phyloP scores from a whole-genome alignment of 1,284 basidiomycete genomes.

The Pulchroboletus neoregius region DNA sequence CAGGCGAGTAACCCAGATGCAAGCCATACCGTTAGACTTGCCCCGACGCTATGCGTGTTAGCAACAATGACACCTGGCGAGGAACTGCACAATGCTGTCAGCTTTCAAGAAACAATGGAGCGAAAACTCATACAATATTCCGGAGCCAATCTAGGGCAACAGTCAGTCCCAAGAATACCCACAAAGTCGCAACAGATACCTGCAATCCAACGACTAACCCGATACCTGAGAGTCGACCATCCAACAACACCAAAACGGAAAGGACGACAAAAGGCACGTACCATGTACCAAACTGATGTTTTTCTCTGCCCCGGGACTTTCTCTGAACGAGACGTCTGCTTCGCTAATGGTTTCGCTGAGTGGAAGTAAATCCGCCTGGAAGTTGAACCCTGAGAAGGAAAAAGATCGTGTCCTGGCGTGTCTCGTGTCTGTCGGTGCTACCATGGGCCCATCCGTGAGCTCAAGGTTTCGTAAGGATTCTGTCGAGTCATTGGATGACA shows the following conservation, averaged over 20 bases:
- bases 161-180: conserved; percentile 2
- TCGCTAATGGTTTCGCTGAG: conserved; percentile 72
- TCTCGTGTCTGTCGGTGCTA: conserved; percentile 18
- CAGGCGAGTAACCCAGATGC: conserved; percentile 79
- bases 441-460: conserved; percentile 57
- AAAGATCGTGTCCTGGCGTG: conserved; percentile 52
- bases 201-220: conserved; percentile 81
- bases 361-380: conserved; percentile 72
- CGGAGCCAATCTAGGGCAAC: conserved; percentile 70
- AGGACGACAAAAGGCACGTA: conserved; percentile 34
- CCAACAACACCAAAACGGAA: conserved; percentile 3
- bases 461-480: conserved; percentile 76
- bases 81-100: conserved; percentile 47
- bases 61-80: conserved; percentile 89
- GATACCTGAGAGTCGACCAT: conserved; percentile 51
- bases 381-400: conserved; percentile 76
- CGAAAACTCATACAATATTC: conserved; percentile 70
- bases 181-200: conserved; percentile 34
- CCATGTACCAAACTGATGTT: conserved; percentile 77
- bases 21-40: conserved; percentile 79
- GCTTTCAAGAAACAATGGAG: neutral
- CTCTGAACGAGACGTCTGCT: conserved; percentile 45
- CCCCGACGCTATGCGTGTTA: conserved; percentile 81
- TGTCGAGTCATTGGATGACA: conserved; percentile 50
- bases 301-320: conserved; percentile 59